Conservation (phyloP, 257 asterid genomes). For the Solanum pinnatisectum region DNA sequence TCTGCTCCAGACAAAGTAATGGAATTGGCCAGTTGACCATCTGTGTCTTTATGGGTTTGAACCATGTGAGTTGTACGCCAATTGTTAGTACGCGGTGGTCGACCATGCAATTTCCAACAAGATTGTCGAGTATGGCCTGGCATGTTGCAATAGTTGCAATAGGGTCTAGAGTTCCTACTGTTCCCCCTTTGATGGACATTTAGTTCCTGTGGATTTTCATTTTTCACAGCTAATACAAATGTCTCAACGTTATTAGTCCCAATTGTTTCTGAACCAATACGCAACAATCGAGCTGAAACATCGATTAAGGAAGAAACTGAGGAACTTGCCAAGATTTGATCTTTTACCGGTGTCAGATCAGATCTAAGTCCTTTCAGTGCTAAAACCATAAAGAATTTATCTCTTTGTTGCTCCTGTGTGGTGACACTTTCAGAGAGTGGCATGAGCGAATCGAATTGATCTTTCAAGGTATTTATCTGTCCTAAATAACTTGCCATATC, state of each 20-base stretch:
- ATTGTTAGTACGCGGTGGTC: not conserved
- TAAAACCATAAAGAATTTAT: not conserved
- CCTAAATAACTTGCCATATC: not conserved
- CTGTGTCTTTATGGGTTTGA: not conserved
- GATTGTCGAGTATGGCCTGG: not conserved
- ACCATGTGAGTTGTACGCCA: not conserved
- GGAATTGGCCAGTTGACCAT: not conserved
- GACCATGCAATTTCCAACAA: not conserved
- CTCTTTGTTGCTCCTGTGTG: not conserved
- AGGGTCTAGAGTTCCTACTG: not conserved
- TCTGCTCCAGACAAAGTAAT: not conserved
- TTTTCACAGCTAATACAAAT: not conserved
- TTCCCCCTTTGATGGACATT: not conserved
- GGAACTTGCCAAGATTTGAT: not conserved
- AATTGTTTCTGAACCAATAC: not conserved
- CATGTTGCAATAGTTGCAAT: not conserved
- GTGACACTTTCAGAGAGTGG: not conserved
- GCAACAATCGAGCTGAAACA: not conserved
- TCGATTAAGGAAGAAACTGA: not conserved
- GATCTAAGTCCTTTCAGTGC: not conserved
- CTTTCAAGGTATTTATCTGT: not conserved
- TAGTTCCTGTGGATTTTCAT: not conserved
- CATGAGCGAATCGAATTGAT: not conserved
- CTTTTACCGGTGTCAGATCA: not conserved
- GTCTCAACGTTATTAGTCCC: not conserved